A percentile compares a stretch with the other conserved stretches of the same genome.
Evolutionary conservation across 176 grass and related monocot genomes (phyloP).

Genomic region (Bothriochloa decipiens): DNA sequence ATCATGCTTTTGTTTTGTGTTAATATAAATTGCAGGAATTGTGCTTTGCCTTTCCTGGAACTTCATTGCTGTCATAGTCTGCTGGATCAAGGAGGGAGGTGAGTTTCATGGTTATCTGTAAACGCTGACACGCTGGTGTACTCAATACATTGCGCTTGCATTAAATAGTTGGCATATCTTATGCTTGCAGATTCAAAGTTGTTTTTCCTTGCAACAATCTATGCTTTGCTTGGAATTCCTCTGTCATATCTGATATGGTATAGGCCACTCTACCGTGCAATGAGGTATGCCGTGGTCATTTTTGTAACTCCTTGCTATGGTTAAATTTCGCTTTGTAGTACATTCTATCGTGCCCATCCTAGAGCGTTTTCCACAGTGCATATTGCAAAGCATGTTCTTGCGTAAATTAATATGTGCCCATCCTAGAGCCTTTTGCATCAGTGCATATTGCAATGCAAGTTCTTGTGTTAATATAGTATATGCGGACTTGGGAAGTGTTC

Average conservation of each 20-base stretch:
- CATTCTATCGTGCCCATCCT: background rate
- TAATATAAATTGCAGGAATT: slow-evolving; percentile 45
- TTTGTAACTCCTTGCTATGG: background rate
- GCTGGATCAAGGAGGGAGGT: slow-evolving; percentile 99
- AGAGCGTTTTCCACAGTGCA: background rate
- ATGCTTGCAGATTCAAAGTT: slow-evolving; percentile 70
- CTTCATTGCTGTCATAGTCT: slow-evolving; percentile 87
- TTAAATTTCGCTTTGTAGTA: background rate
- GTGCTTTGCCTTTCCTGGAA: slow-evolving; percentile 88
- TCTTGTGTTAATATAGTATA: slow-evolving; percentile 21
- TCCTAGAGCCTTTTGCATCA: background rate
- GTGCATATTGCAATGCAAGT: background rate
- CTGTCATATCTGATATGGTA: slow-evolving; percentile 95
- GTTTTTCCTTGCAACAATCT: slow-evolving; percentile 91
- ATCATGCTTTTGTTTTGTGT: background rate
- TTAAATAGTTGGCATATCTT: slow-evolving; percentile 30
- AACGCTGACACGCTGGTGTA: background rate
- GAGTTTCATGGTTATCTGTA: slow-evolving; percentile 10
- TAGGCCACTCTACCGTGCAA: slow-evolving; percentile 82
- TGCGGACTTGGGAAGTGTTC: background rate
- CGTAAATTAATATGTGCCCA: background rate
- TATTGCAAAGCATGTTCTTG: background rate
- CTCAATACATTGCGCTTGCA: background rate
- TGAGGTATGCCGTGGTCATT: slow-evolving; percentile 58
- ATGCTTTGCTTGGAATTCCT: slow-evolving; percentile 88